Percentiles rank a stretch among this genome's conserved stretches.
phyloP scores from a whole-genome alignment of 257 asterid genomes.

The Lycium ferocissimum region DNA sequence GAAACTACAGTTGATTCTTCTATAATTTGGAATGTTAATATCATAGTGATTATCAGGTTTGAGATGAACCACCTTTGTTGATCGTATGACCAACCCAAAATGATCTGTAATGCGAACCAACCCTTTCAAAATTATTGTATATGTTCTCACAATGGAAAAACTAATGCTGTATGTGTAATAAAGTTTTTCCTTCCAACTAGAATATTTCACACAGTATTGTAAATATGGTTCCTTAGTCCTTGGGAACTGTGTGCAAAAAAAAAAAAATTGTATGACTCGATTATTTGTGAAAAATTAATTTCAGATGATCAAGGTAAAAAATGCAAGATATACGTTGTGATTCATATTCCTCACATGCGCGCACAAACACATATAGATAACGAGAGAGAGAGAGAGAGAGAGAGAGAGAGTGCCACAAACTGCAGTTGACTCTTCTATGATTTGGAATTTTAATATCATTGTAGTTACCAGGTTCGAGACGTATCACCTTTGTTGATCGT shows the following conservation, averaged over 20 bases:
- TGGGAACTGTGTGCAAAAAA: not conserved
- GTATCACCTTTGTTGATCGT: not conserved
- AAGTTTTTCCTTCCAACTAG: not conserved
- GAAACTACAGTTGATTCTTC: not conserved
- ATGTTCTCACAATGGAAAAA: not conserved
- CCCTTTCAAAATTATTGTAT: not conserved
- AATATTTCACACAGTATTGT: not conserved
- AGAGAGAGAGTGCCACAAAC: not conserved
- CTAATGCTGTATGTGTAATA: not conserved
- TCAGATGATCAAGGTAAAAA: not conserved
- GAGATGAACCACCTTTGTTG: not conserved
- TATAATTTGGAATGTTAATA: not conserved
- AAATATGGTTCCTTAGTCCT: not conserved
- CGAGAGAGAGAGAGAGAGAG: not conserved
- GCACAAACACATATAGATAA: not conserved
- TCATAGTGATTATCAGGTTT: not conserved
- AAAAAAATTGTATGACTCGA: not conserved
- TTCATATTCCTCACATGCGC: not conserved
- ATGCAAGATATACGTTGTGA: not conserved
- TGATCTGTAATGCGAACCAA: not conserved
- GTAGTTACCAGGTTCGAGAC: not conserved
- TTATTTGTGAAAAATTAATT: not conserved
- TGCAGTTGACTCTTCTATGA: not conserved
- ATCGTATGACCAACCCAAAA: slow-evolving; percentile 22
- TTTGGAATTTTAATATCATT: not conserved